A percentile compares a stretch with the other conserved stretches of the same genome.
These are phyloP conservation scores for Scytalidium lignicola DNA, from an alignment of 2,329 filamentous ascomycete genomes.

Conservation along the genomic window DNA sequence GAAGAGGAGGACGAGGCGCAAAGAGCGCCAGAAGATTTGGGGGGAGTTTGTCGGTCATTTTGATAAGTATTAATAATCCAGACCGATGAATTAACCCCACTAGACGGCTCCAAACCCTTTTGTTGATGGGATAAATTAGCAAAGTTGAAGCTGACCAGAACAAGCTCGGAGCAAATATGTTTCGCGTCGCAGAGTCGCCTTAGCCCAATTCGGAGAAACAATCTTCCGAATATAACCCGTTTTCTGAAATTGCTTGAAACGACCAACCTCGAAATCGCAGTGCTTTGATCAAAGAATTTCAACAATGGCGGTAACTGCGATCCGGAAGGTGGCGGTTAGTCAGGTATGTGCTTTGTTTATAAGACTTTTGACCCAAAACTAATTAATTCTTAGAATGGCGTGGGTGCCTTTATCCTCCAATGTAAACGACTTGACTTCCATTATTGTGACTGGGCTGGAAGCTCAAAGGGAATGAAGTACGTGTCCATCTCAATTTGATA, in stretches of 20 bases:
- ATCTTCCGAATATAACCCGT: neutral
- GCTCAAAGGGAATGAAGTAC: constrained; percentile 92
- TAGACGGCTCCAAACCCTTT: neutral
- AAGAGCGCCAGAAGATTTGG: constrained; percentile 91
- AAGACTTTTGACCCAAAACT: constrained; percentile 5
- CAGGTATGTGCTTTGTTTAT: constrained; percentile 37
- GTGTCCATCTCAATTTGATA: constrained; percentile 21
- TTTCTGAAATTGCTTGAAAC: neutral
- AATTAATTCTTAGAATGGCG: constrained; percentile 70
- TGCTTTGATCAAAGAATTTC: constrained; percentile 1
- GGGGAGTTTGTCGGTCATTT: constrained; percentile 95
- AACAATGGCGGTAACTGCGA: constrained; percentile 47
- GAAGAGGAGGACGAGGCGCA: constrained; percentile 84
- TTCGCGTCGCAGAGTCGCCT: neutral
- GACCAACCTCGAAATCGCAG: neutral
- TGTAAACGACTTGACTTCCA: constrained; percentile 95
- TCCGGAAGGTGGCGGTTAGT: constrained; percentile 47
- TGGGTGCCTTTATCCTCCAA: constrained; percentile 94
- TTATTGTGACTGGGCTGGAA: constrained; percentile 95
- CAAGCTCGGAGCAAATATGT: neutral
- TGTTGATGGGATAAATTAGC: neutral
- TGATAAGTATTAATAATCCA: constrained; percentile 12
- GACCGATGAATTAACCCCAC: neutral
- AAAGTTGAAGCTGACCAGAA: neutral
- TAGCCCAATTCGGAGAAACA: neutral